Evolutionary conservation across 2,329 filamentous ascomycete genomes (phyloP).

Genomic region (Capronia americana): DNA sequence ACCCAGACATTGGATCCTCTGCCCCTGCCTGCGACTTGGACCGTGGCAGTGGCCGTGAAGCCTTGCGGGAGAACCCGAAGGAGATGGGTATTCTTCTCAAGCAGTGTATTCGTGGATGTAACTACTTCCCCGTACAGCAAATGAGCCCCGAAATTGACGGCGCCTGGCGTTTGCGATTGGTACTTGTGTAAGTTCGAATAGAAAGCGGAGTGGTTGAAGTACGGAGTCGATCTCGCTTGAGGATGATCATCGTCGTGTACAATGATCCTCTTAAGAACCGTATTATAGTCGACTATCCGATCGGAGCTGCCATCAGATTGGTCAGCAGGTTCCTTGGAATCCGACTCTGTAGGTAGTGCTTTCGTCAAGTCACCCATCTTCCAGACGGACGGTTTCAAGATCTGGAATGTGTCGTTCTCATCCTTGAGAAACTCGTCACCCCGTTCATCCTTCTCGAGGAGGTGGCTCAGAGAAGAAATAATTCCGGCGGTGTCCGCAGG

Average conservation of each 20-base stretch:
- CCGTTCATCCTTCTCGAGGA: conserved; percentile 70
- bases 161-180: conserved; percentile 54
- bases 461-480: conserved; percentile 66
- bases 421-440: conserved; percentile 76
- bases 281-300: conserved; percentile 75
- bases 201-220: conserved; percentile 83
- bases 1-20: conserved; percentile 95
- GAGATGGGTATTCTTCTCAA: conserved; percentile 88
- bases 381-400: conserved; percentile 72
- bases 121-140: conserved; percentile 90
- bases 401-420: conserved; percentile 80
- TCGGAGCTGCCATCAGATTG: conserved; percentile 49
- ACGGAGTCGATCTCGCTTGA: conserved; percentile 74
- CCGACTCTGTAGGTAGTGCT: conserved; percentile 52
- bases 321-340: conserved; percentile 44
- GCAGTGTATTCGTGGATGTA: conserved; percentile 89
- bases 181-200: conserved; percentile 75
- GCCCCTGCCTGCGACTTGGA: conserved; percentile 85
- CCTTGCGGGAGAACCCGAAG: conserved; percentile 79
- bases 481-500: conserved; percentile 71
- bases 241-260: conserved; percentile 74
- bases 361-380: conserved; percentile 62
- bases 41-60: conserved; percentile 86
- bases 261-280: conserved; percentile 74
- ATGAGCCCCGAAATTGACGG: conserved; percentile 71